Base-by-base conservation (phyloP, 192 early-diverging fungal genomes). In the Chytriomyces sp. region DNA sequence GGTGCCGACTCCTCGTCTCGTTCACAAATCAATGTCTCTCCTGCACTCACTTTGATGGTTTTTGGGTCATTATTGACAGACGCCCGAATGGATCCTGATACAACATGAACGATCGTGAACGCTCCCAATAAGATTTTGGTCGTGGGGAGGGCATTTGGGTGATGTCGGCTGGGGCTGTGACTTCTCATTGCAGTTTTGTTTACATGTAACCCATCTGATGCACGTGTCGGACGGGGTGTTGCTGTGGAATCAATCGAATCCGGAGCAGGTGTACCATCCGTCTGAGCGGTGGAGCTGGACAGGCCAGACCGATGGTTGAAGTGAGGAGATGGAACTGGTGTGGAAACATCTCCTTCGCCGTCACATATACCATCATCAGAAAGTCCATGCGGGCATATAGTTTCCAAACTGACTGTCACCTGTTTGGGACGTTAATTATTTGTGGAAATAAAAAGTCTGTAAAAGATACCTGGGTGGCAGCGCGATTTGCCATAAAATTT, bases 101-200 rank as follows among this genome's bases (percentile, higher is more conserved):
- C 81, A 11, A 91, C 90, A 72, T 90, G 87, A 0, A 91, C 81
- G 60, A 91, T 81, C 6, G 83, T 81, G 67, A 85, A 83, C 23
- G 85, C 69, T 6, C 86, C 87, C 11, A 91, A 72, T 18, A 91
- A 79, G 64, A 91, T 77, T 68, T 82, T 91, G 45, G 67, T 81
- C 23, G 75, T 87, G 6, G 86, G 71, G 13, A 69, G 53, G 10
- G 81, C 76, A 13, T 47, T 23, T 23, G 74, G 65, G 28, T 61
- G 53, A 61, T 77, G 76, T n/a, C 71, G 11, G 63, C 71, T 73
- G 8, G 72, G 77, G 43, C 63, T 63, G 2, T 57, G 53, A 20
- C 53, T 57, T 13, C 53, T 13, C 53, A n/a, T 13, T 57, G 13
- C 16, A 20, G 1, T 57, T 57, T 57, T 20, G 20, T 2, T 35